A percentile compares a stretch with the other conserved stretches of the same genome.
These are phyloP conservation scores for Ricinus communis DNA, from an alignment of 345 rosid genomes.

Conservation along the genomic window DNA sequence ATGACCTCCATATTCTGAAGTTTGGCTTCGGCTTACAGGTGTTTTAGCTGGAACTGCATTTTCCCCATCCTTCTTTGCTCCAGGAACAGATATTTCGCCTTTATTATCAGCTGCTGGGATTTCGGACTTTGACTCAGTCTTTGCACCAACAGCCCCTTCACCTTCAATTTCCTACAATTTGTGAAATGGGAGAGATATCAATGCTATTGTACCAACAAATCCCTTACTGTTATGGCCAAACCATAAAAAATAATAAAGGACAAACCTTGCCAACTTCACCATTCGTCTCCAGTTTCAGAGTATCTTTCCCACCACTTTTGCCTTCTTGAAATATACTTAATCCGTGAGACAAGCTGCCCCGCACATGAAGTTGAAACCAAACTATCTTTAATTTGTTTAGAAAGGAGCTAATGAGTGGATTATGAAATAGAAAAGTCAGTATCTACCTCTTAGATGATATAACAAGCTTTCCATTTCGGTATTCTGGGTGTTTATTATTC, in stretches of 20 bases:
- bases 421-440: neutral
- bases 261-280: conserved; percentile 70
- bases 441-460: conserved; percentile 80
- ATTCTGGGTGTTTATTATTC: conserved; percentile 73
- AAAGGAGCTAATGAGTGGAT: neutral
- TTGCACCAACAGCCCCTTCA: conserved; percentile 46
- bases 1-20: neutral
- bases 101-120: conserved; percentile 47
- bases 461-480: conserved; percentile 91
- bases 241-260: conserved; percentile 11
- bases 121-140: conserved; percentile 60
- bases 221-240: conserved; percentile 6
- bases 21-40: conserved; percentile 40
- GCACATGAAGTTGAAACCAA: conserved; percentile 17
- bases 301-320: conserved; percentile 55
- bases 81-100: conserved; percentile 52
- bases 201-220: neutral
- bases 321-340: conserved; percentile 87
- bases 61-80: conserved; percentile 67
- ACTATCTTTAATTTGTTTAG: neutral
- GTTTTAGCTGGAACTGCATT: conserved; percentile 61
- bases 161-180: conserved; percentile 44
- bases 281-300: conserved; percentile 72
- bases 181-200: neutral
- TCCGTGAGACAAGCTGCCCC: conserved; percentile 92